Evolutionary conservation across 2,329 filamentous ascomycete genomes (phyloP).

Genomic region (Fusarium concolor): DNA sequence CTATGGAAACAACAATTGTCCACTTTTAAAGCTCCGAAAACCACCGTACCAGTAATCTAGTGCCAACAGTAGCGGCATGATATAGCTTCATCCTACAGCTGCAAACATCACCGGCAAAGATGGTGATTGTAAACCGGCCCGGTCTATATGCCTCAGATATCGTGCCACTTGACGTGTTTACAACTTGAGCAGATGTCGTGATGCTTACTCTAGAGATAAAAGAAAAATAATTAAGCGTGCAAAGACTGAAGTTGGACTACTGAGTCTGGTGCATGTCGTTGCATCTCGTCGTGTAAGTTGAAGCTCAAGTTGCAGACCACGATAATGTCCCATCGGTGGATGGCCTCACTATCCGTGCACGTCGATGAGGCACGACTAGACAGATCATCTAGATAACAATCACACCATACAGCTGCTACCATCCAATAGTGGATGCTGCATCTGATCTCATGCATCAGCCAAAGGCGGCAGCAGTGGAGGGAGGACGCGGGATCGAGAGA

Average conservation of each 20-base stretch:
- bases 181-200: neutral
- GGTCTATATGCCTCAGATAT: slow-evolving; percentile 7
- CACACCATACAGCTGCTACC: slow-evolving; percentile 5
- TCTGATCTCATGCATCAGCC: slow-evolving; percentile 26
- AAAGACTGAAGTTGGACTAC: neutral
- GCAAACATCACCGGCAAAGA: neutral
- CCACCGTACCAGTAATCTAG: neutral
- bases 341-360: slow-evolving; percentile 11
- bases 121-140: slow-evolving; percentile 2
- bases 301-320: slow-evolving; percentile 13
- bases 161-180: slow-evolving; percentile 14
- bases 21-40: neutral
- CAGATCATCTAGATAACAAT: slow-evolving; percentile 18
- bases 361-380: slow-evolving; percentile 15
- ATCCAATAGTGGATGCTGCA: slow-evolving; percentile 23
- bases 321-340: neutral
- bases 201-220: neutral
- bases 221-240: neutral
- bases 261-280: slow-evolving; percentile 8
- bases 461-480: slow-evolving; percentile 16
- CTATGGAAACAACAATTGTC: slow-evolving; percentile 16
- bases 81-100: neutral
- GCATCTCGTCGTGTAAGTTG: slow-evolving; percentile 3
- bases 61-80: slow-evolving; percentile 3
- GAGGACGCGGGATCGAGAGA: slow-evolving; percentile 25